Evolutionary conservation across 306 rosid genomes (phyloP).

Genomic region (Cucumis melo): DNA sequence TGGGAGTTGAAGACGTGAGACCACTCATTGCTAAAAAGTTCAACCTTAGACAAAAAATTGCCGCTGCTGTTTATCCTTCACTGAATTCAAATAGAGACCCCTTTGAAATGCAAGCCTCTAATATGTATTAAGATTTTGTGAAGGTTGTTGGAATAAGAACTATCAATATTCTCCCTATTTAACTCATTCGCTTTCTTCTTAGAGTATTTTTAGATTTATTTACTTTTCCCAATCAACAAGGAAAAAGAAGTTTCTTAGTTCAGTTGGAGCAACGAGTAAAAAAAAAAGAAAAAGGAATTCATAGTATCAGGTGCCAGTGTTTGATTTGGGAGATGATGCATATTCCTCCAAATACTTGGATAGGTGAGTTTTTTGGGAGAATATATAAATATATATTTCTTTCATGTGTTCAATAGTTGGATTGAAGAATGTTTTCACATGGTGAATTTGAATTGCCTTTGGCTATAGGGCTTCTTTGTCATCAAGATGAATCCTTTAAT

Average conservation of each 20-base stretch:
- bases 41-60: constrained; percentile 70
- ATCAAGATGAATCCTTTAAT: background rate
- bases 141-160: constrained; percentile 4
- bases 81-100: constrained; percentile 38
- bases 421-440: background rate
- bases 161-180: background rate
- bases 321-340: background rate
- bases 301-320: background rate
- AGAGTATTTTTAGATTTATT: background rate
- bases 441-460: background rate
- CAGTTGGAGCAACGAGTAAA: background rate
- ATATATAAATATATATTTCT: background rate
- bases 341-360: background rate
- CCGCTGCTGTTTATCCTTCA: constrained; percentile 61
- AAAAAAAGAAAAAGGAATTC: background rate
- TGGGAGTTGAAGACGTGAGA: constrained; percentile 91
- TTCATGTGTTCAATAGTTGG: background rate
- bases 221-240: background rate
- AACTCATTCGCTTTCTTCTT: background rate
- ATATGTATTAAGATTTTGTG: constrained; percentile 23
- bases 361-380: background rate
- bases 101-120: constrained; percentile 25
- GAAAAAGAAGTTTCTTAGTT: no score
- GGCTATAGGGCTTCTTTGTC: background rate
- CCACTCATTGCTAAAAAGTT: constrained; percentile 70